These are phyloP conservation scores for Leishmania tropica DNA, from an alignment of 208 protist species.

Conservation along the genomic window DNA sequence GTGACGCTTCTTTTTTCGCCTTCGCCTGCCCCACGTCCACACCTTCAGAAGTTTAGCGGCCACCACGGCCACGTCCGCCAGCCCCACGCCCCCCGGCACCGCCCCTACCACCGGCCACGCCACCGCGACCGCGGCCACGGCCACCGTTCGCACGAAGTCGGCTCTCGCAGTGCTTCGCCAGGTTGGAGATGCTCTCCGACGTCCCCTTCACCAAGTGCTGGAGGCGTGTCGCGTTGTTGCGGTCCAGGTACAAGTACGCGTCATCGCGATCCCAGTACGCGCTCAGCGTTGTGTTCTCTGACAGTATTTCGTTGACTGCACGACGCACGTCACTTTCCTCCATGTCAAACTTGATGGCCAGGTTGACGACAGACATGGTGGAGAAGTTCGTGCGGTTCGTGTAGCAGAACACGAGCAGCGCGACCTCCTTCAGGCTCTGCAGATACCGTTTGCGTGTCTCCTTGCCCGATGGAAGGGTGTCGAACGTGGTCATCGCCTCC, in stretches of 20 bases:
- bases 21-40: not conserved
- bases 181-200: slow-evolving; percentile 55
- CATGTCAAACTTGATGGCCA: slow-evolving; percentile 83
- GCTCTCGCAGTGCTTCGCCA: slow-evolving; percentile 71
- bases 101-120: slow-evolving; percentile 38
- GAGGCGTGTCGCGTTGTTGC: slow-evolving; percentile 79
- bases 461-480: slow-evolving; percentile 57
- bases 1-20: not conserved
- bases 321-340: slow-evolving; percentile 58
- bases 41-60: slow-evolving; percentile 10
- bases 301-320: slow-evolving; percentile 73
- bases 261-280: slow-evolving; percentile 90
- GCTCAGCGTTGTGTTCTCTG: slow-evolving; percentile 69
- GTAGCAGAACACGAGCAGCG: slow-evolving; percentile 81
- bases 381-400: slow-evolving; percentile 79
- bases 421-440: slow-evolving; percentile 68
- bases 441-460: slow-evolving; percentile 51
- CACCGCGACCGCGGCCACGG: slow-evolving; percentile 50
- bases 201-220: slow-evolving; percentile 84
- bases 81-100: slow-evolving; percentile 32
- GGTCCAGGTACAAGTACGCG: slow-evolving; percentile 77
- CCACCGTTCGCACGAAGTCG: slow-evolving; percentile 51
- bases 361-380: slow-evolving; percentile 73
- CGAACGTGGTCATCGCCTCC: slow-evolving; percentile 64
- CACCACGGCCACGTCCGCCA: slow-evolving; percentile 17